Evolutionary conservation across 495 filamentous ascomycete species (phyloP).

Genomic region (Ramalina intermedia): DNA sequence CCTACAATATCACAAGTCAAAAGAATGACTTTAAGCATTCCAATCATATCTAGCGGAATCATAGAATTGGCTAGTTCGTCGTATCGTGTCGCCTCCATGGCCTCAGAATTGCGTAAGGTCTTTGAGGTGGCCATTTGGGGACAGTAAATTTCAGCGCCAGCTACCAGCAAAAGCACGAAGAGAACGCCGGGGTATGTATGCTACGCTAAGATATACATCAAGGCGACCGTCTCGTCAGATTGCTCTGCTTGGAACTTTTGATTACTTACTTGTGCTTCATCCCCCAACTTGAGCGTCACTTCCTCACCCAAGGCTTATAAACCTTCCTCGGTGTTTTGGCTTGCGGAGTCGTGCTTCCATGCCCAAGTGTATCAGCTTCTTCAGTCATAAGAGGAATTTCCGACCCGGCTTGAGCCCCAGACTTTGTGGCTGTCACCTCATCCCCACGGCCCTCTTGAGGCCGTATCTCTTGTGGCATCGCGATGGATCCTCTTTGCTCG

Average conservation of each 20-base stretch:
- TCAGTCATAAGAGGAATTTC: background rate
- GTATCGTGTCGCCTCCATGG: too few species aligned
- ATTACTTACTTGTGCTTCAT: background rate
- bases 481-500: background rate
- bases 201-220: background rate
- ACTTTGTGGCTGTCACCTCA: slow-evolving; percentile 1
- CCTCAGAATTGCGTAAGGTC: too few species aligned
- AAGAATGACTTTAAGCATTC: too few species aligned
- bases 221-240: background rate
- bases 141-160: too few species aligned
- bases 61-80: too few species aligned
- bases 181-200: background rate
- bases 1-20: too few species aligned
- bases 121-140: too few species aligned
- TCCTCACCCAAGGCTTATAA: slow-evolving; percentile 1
- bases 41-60: too few species aligned
- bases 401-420: slow-evolving; percentile 1
- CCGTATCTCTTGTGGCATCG: background rate
- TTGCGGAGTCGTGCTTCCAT: slow-evolving; percentile 1
- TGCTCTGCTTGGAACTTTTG: too few species aligned
- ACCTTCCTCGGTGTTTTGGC: background rate
- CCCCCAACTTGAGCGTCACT: background rate
- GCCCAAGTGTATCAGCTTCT: background rate
- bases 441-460: background rate
- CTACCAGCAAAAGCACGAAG: too few species aligned